Percentiles rank a stretch among this genome's conserved stretches.
These are phyloP conservation scores for Phaeotremella skinneri DNA, from an alignment of 768 basidiomycete species.

Conservation along the genomic window DNA sequence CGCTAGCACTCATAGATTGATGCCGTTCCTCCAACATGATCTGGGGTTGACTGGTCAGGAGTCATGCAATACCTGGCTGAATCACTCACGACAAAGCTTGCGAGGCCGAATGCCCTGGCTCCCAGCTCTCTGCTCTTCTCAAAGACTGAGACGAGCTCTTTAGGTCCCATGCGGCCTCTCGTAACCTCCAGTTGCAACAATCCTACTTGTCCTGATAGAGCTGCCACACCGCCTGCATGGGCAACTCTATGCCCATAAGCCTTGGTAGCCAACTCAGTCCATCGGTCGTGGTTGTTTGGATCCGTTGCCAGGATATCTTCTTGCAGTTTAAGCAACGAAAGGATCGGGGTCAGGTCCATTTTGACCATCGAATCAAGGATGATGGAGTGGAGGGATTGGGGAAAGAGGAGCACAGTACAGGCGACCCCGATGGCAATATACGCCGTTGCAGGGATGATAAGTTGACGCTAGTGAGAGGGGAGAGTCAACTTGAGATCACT, in stretches of 20 bases:
- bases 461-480: conserved; percentile 21
- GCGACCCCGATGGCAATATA: conserved; percentile 59
- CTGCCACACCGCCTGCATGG: conserved; percentile 33
- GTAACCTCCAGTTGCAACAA: conserved; percentile 49
- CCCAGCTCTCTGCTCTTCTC: conserved; percentile 39
- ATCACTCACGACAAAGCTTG: conserved; percentile 42
- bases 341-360: conserved; percentile 40
- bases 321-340: conserved; percentile 39
- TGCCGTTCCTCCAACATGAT: conserved; percentile 28
- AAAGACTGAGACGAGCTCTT: conserved; percentile 41
- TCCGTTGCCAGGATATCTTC: conserved; percentile 31
- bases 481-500: conserved; percentile 15
- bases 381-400: conserved; percentile 57
- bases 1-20: conserved; percentile 10
- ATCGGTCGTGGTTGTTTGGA: conserved; percentile 29
- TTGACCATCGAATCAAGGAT: conserved; percentile 36
- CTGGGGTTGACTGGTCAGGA: conserved; percentile 5
- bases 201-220: conserved; percentile 31
- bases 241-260: conserved; percentile 25
- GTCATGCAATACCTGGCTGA: not conserved
- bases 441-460: conserved; percentile 56
- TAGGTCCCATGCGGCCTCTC: conserved; percentile 42
- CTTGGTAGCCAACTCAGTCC: conserved; percentile 33
- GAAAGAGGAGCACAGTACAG: conserved; percentile 58
- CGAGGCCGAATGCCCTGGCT: conserved; percentile 32